Base-by-base conservation (phyloP, 352 stramenopile genomes). In the Phytophthora ohioensis region DNA sequence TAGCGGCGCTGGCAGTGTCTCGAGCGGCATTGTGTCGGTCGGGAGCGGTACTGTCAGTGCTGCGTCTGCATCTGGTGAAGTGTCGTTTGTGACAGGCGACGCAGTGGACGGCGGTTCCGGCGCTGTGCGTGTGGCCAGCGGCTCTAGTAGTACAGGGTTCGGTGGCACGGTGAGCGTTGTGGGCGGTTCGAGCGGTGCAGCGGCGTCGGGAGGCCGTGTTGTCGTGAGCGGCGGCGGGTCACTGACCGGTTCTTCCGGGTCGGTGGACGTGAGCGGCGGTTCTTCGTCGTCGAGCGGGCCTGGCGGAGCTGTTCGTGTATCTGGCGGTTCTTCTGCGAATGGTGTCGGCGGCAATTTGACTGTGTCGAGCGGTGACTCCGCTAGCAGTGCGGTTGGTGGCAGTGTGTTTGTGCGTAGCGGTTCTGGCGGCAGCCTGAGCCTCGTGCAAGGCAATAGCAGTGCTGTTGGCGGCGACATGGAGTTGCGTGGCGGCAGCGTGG, bases 401-500 rank as follows among this genome's bases (percentile, higher is more conserved):
- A 57, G 57, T 31, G 57, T 67, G 43, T 13, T 67, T 39, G 49
- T 72, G 43, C 65, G 65, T 58, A 72, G 65, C 35, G 57, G 49
- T 57, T 72, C 68, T 15, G 68, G 62, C 38, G 68, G 68, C 30
- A 58, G 56, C 15, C 36, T 75, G 49, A 71, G 68, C 52, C 47
- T 71, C 38, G 36, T 67, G 21, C 68, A 75, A 47, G 68, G 68
- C 34, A 35, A 71, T 32, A 59, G 62, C 68, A 58, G 7, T 35
- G 45, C 31, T 35, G 68, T 68, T 11, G 68, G 68, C 47, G 61
- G 42, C 57, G 62, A 76, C 34, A 51, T 76, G 68, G 68, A 75
- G 57, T 32, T 72, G 41, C n/a, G 17, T 47, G 68, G 62, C 4
- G 68, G 68, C 17, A 53, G 54, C 21, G 68, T 75, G n/a, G 30